Base-by-base conservation (phyloP, 179 eudicot species). In the Carnegiea gigantea region DNA sequence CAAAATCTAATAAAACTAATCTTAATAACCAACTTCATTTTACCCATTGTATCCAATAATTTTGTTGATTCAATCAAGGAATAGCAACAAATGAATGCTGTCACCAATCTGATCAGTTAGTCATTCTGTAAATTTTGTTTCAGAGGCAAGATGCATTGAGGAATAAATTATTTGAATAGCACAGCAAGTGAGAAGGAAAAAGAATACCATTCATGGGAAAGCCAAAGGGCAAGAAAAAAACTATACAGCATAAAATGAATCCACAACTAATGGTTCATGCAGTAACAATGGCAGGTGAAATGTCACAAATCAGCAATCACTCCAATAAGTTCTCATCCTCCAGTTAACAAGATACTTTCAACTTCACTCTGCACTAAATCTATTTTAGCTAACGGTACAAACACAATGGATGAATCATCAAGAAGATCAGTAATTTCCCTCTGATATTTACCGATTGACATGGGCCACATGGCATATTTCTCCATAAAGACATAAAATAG, bases 271-370 rank as follows among this genome's bases (percentile, higher is more conserved):
- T 51, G 57, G 57, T 51, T 51, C 57, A 12, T 51, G 57, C 18
- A 9, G 18, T 13, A 67, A 67, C 71, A 67, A 24, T 28, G 5
- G n/a, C 12, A 9, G 38, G 38, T 60, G 28, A 60, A 60, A 60
- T 60, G 11, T 21, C 28, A 60, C 26, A n/a, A 67, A 26, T 73
- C 76, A 73, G 33, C 76, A 73, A 21, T 73, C 23, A 73, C 54
- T 21, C 17, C 17, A 73, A 73, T 73, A 44, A 73, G 18, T n/a
- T 28, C 71, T 67, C 26, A 67, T 33, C 40, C 71, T 28, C 38
- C 33, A 67, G 6, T 51, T 11, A 51, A 67, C 30, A 11, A 67
- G 38, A 67, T 11, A 67, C 6, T 67, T 67, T 11, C 68, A 67
- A 67, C 72, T 67, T 26, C 36, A 28, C 33, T 70, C 23, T 15